Base-by-base conservation (phyloP, 2,329 filamentous ascomycete genomes). In the Biscogniauxia marginata region DNA sequence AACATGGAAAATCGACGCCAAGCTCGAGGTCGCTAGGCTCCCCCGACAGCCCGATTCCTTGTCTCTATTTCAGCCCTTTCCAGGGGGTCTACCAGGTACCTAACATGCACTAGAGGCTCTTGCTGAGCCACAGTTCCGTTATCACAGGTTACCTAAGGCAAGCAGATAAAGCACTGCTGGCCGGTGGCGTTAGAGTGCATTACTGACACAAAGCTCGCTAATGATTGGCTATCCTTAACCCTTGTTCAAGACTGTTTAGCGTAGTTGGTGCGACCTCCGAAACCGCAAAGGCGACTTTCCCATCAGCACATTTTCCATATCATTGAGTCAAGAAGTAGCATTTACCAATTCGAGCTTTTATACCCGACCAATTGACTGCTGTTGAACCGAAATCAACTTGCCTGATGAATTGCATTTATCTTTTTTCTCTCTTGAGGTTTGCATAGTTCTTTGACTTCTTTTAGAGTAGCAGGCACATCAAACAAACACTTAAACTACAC, bases 221-320 rank as follows among this genome's bases (percentile, higher is more conserved):
- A 48, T 49, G 48, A 49, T 49, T 49, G 48, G 48, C 24, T 20
- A 24, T n/a, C 24, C n/a, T n/a, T n/a, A 7, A 39, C 2, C 6
- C 30, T 16, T 39, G 30, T 16, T 39, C 9, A 16, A 39, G 9
- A 6, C 30, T 16, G 30, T 39, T 39, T 39, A 6, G 30, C 13
- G 30, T 16, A 39, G 13, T 30, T n/a, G 51, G 56, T 55, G 52
- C 57, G 55, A 53, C 51, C 63, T 65, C 63, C 63, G 63, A 65
- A 55, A 60, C 63, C 63, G 63, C 62, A 49, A 56, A 55, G 52
- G 16, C 53, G 46, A 50, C 46, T 34, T 11, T 34, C 45, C 39
- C 48, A 58, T 56, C 50, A 48, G 54, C 56, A 56, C 52, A 54
- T 56, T 58, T 57, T 60, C 49, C 58, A n/a, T n/a, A n/a, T n/a